Evolutionary conservation across 2,329 filamentous ascomycete species (phyloP).

Genomic region (Penicillium verrucosum): DNA sequence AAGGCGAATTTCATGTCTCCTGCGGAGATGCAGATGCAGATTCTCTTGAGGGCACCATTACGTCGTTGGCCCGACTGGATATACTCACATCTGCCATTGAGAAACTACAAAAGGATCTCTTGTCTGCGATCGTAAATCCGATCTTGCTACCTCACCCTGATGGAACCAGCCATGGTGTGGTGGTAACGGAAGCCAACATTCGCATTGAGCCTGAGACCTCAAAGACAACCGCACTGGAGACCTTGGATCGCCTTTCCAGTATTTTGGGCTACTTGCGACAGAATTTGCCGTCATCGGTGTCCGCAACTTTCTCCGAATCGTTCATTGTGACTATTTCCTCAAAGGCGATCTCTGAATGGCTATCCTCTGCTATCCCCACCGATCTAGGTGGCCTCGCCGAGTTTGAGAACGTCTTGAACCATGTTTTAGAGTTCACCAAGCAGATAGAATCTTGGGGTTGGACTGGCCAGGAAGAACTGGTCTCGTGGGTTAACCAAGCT

Average conservation of each 20-base stretch:
- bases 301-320: constrained; percentile 58
- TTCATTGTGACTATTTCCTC: constrained; percentile 69
- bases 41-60: constrained; percentile 31
- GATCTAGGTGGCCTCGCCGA: constrained; percentile 66
- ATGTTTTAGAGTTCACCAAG: constrained; percentile 62
- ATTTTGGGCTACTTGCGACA: constrained; percentile 52
- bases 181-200: constrained; percentile 30
- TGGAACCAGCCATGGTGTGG: constrained; percentile 26
- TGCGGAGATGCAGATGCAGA: constrained; percentile 41
- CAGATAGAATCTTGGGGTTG: constrained; percentile 62
- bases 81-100: constrained; percentile 31
- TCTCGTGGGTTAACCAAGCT: constrained; percentile 76
- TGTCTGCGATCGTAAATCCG: constrained; percentile 32
- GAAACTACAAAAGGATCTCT: constrained; percentile 34
- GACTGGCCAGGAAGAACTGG: constrained; percentile 59
- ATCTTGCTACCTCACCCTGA: constrained; percentile 29
- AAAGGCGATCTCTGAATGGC: constrained; percentile 68
- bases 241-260: constrained; percentile 44
- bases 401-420: constrained; percentile 69
- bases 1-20: constrained; percentile 56
- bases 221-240: constrained; percentile 29
- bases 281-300: constrained; percentile 49
- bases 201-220: constrained; percentile 24
- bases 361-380: constrained; percentile 72
- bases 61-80: constrained; percentile 30